A percentile compares a stretch with the other conserved stretches of the same genome.
phyloP scores from a whole-genome alignment of 2,329 filamentous ascomycete genomes.

The Aspergillus eucalypticola region DNA sequence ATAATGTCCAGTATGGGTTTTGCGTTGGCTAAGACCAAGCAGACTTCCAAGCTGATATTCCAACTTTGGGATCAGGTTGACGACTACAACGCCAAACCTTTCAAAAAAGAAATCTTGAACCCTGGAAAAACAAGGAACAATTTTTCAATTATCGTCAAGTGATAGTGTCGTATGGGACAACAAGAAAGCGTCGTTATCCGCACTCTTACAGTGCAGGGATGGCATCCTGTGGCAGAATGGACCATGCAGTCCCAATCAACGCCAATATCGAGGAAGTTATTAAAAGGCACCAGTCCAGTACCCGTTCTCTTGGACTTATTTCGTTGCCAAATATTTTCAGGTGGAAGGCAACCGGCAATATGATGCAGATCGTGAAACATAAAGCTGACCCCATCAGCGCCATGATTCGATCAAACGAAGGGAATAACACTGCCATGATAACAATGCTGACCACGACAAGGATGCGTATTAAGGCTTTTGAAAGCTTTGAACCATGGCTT shows the following conservation, averaged over 20 bases:
- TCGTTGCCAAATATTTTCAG: conserved; percentile 82
- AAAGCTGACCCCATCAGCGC: conserved; percentile 84
- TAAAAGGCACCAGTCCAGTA: conserved; percentile 69
- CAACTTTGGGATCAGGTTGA: conserved; percentile 71
- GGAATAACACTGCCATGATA: conserved; percentile 70
- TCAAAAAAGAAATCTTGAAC: conserved; percentile 74
- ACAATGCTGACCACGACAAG: conserved; percentile 71
- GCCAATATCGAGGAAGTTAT: conserved; percentile 69
- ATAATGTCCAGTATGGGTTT: conserved; percentile 83
- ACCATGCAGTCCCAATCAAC: conserved; percentile 78
- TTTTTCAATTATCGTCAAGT: conserved; percentile 72
- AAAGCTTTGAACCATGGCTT: conserved; percentile 56
- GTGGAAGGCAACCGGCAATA: conserved; percentile 85
- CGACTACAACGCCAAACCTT: conserved; percentile 39
- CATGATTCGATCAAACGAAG: conserved; percentile 87
- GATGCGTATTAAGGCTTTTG: conserved; percentile 64
- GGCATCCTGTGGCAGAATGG: conserved; percentile 76
- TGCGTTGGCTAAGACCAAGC: conserved; percentile 63
- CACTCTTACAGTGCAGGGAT: conserved; percentile 53
- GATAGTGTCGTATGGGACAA: conserved; percentile 15
- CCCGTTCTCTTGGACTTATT: conserved; percentile 63
- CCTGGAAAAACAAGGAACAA: conserved; percentile 81
- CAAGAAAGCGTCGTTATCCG: neutral
- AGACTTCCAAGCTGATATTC: conserved; percentile 81
- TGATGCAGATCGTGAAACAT: conserved; percentile 92